Evolutionary conservation across 306 rosid genomes (phyloP), one percentile per base, ranked within the genome.

Genomic region (Adenanthera pavonina): DNA sequence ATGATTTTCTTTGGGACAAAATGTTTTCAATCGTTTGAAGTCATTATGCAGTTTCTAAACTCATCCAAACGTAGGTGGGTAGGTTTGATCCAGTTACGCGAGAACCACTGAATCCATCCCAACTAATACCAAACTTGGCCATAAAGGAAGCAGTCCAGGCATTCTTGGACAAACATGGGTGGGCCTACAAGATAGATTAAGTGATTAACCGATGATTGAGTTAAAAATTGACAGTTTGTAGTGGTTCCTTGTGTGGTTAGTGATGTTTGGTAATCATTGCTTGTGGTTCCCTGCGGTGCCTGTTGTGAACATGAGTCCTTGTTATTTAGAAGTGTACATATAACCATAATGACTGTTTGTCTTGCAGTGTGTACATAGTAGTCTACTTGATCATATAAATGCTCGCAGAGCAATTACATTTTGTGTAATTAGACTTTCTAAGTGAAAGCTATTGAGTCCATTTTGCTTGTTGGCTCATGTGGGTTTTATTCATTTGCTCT

Each of bases 111-210:
- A 48, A 85, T 33, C 78, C 85, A 33, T 80, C 89, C 0, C 97
- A 91, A 84, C 86, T 93, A 47, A 81, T 91, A 19, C 82, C 99
- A 4, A 96, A 96, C 87, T 81, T 89, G 57, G 92, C 91, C 72
- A 57, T 93, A 81, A 96, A 92, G 88, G 97, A 93, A 87, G 99
- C 99, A 2, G 97, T 96, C 30, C 83, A 84, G 60, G 90, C 92
- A 61, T 96, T 89, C 85, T 83, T 96, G 75, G 89, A 87, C 5
- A 82, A 83, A 57, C 97, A 96, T 47, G 94, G 99, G 33, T 96
- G 99, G 99, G 99, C 99, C 19, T 96, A 93, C 79, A 84, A 80
- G 86, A 66, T 82, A 20, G 90, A 87, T 35, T 93, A 80, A 89
- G 44, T 17, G n/a, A 75, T 52, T 93, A 80, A 89, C 48, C 19